A percentile compares a stretch with the other conserved stretches of the same genome.
Evolutionary conservation across 2,329 filamentous ascomycete species (phyloP).

Genomic region (Cercospora sp.): DNA sequence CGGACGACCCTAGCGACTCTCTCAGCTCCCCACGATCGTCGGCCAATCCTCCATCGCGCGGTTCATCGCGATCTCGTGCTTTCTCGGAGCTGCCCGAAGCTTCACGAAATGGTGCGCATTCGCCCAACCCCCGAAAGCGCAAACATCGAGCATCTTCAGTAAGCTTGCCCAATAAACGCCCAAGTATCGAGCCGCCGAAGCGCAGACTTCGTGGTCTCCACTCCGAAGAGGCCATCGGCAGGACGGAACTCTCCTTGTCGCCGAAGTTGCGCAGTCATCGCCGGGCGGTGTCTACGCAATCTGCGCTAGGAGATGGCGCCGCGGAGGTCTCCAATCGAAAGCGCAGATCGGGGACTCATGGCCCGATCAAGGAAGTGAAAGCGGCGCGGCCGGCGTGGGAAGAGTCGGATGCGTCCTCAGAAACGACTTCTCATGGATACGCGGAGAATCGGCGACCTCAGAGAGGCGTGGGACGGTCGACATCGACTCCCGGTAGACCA

Average conservation of each 20-base stretch:
- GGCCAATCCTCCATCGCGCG: constrained; percentile 26
- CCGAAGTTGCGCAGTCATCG: constrained; percentile 61
- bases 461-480: constrained; percentile 55
- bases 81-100: constrained; percentile 34
- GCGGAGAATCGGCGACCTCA: constrained; percentile 60
- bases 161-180: constrained; percentile 38
- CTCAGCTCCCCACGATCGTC: constrained; percentile 37
- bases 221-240: constrained; percentile 31
- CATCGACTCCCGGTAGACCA: constrained; percentile 50
- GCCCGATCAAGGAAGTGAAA: constrained; percentile 38
- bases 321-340: constrained; percentile 31
- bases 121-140: constrained; percentile 41
- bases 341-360: constrained; percentile 55
- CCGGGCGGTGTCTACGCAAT: constrained; percentile 65
- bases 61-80: constrained; percentile 34
- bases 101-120: constrained; percentile 27
- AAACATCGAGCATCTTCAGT: constrained; percentile 42
- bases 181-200: constrained; percentile 34
- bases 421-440: constrained; percentile 57
- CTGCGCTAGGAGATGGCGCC: constrained; percentile 58
- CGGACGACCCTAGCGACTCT: constrained; percentile 34
- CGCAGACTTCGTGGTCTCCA: constrained; percentile 33
- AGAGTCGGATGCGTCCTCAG: constrained; percentile 58
- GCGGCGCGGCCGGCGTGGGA: constrained; percentile 52
- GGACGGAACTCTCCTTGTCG: constrained; percentile 56